Evolutionary conservation across 2,329 filamentous ascomycete genomes (phyloP).

Genomic region (Neocatenulostroma microsporum): DNA sequence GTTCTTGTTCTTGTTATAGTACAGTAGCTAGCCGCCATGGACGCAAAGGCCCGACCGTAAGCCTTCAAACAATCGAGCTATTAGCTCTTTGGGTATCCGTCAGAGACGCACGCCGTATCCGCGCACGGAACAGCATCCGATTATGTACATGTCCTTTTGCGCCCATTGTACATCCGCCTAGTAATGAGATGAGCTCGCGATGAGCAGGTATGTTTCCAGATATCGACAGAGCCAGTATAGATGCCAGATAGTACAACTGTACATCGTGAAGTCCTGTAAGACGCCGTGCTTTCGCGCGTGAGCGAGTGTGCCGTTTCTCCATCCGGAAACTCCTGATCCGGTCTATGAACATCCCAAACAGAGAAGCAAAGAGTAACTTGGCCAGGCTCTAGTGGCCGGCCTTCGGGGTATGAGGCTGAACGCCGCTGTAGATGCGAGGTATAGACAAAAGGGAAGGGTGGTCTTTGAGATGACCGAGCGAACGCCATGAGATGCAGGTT

Average conservation of each 20-base stretch:
- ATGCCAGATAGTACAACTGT: background rate
- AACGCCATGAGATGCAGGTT: background rate
- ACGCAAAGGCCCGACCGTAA: background rate
- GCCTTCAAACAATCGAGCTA: background rate
- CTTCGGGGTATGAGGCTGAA: slow-evolving; percentile 2
- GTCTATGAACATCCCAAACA: background rate
- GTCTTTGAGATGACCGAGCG: background rate
- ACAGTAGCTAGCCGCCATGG: background rate
- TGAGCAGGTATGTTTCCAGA: background rate
- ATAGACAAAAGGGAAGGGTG: slow-evolving; percentile 3
- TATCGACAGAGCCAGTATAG: too few relatives aligned
- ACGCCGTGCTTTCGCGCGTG: slow-evolving; percentile 1
- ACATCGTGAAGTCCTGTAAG: background rate
- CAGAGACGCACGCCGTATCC: background rate
- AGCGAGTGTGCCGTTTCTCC: slow-evolving; percentile 6
- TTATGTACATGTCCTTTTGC: too few relatives aligned
- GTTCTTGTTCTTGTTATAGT: background rate
- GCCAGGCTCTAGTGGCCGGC: background rate
- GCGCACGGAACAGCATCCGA: background rate
- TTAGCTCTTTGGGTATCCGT: background rate
- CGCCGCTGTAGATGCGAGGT: slow-evolving; percentile 3
- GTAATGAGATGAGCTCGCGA: background rate
- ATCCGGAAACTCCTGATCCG: background rate
- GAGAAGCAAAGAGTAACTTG: background rate
- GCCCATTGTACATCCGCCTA: background rate